Percentiles rank a stretch among this genome's conserved stretches.
Conservation (phyloP, 75 land plant genomes). For the Azolla pinnata region DNA sequence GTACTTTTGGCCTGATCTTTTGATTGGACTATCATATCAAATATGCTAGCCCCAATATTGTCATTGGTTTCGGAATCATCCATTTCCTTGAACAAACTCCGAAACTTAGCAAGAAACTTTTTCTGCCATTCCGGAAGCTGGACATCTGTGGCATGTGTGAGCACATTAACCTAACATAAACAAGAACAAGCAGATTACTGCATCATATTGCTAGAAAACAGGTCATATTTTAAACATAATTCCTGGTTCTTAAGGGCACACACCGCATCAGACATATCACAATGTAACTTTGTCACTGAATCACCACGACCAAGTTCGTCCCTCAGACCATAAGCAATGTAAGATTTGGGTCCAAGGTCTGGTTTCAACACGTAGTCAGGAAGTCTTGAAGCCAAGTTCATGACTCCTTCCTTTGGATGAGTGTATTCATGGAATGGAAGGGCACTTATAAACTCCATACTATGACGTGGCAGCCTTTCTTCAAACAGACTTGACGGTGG, state of each 20-base stretch:
- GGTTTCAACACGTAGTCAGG: slow-evolving; percentile 35
- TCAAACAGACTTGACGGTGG: slow-evolving; percentile 58
- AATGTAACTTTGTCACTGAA: slow-evolving; percentile 49
- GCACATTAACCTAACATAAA: slow-evolving; percentile 32
- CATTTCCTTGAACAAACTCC: not conserved
- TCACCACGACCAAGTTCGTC: slow-evolving; percentile 52
- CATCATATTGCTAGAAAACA: too few species aligned
- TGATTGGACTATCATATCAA: too few species aligned
- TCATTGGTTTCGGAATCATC: not conserved
- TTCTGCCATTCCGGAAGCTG: not conserved
- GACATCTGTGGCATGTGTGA: slow-evolving; percentile 27
- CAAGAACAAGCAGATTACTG: slow-evolving; percentile 21
- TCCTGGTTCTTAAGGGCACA: not conserved
- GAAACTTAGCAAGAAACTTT: slow-evolving; percentile 3
- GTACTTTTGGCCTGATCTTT: too few species aligned
- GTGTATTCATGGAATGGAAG: slow-evolving; percentile 73
- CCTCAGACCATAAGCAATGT: slow-evolving; percentile 49
- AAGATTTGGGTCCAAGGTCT: slow-evolving; percentile 61
- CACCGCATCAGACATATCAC: slow-evolving; percentile 68
- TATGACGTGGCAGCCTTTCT: slow-evolving; percentile 51
- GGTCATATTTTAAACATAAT: not conserved
- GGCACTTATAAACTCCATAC: slow-evolving; percentile 38
- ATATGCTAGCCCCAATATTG: too few species aligned
- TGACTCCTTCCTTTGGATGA: slow-evolving; percentile 46
- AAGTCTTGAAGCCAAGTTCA: slow-evolving; percentile 57